Evolutionary conservation across 2,329 filamentous ascomycete species (phyloP), one percentile per base, ranked within the genome.

Genomic region (Rhynchosporium agropyri): DNA sequence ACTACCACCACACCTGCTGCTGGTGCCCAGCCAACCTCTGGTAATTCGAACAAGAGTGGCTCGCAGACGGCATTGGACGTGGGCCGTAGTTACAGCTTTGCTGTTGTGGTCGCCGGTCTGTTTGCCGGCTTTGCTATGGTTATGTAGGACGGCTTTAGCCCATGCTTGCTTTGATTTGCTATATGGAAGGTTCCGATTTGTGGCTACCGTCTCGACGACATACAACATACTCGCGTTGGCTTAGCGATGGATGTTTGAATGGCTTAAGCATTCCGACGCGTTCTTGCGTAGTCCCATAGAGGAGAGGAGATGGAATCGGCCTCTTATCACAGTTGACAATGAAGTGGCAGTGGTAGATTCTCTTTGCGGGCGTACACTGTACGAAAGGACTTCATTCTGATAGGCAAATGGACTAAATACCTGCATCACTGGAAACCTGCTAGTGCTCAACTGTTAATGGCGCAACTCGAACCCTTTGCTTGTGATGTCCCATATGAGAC

Each of bases 91-190:
- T 87, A 86, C 70, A 83, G 85, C 42, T 74, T 86, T 15, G 78
- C 80, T 55, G 75, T 83, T 12, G 73, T 89, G 6, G 76, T 83
- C 48, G 80, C 79, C 58, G 80, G 81, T 38, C 76, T 88, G 60
- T 79, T 86, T 66, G 80, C 81, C 48, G 86, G 84, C 15, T 86
- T 88, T 69, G 80, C 84, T 50, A 65, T 79, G 63, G 68, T 84
- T 65, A 75, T 85, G 63, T 85, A 75, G 40, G 58, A 61, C 45
- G 31, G 42, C 33, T 33, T 61, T 4, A 31, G 40, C 20, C 43
- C 49, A 13, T 60, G 29, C 42, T 46, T 10, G 48, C n/a, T 62
- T 58, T 54, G 54, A 28, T 59, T 60, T 60, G 43, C 46, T 54
- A 20, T 45, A 53, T 58, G 33, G 51, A 42, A 28, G 26, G 51